Conservation (phyloP, 2,329 filamentous ascomycete species). For the Zelopaecilomyces penicillatus region DNA sequence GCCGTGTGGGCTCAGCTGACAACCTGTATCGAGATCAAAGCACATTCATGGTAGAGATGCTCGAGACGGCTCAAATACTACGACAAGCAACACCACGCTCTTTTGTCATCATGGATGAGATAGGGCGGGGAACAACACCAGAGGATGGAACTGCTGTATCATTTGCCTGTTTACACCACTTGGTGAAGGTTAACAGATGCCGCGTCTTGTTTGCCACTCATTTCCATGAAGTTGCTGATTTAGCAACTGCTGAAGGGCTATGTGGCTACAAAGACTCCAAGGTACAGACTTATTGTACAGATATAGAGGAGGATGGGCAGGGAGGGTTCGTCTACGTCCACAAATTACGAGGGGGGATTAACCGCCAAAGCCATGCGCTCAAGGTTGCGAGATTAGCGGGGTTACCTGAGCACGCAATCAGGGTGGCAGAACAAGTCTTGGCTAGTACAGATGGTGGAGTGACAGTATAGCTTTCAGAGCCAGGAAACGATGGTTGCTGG, state of each 20-base stretch:
- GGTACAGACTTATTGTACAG: constrained; percentile 78
- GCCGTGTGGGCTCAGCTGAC: constrained; percentile 86
- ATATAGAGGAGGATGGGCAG: constrained; percentile 65
- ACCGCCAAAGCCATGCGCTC: constrained; percentile 79
- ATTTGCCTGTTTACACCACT: constrained; percentile 78
- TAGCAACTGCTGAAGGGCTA: constrained; percentile 50
- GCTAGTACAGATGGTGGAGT: constrained; percentile 1
- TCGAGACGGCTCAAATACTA: constrained; percentile 87
- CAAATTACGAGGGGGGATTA: constrained; percentile 70
- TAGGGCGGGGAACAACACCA: constrained; percentile 87
- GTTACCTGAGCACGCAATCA: constrained; percentile 63
- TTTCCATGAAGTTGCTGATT: constrained; percentile 77
- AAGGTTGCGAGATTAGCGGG: constrained; percentile 90
- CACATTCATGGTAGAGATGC: constrained; percentile 99
- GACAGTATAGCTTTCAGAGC: too few relatives aligned
- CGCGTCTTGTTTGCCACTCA: constrained; percentile 90
- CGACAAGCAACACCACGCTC: constrained; percentile 73
- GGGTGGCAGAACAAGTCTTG: constrained; percentile 45
- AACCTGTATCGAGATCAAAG: constrained; percentile 92
- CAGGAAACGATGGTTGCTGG: too few relatives aligned
- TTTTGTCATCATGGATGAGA: constrained; percentile 98
- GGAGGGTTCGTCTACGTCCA: constrained; percentile 82
- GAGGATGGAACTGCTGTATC: constrained; percentile 86
- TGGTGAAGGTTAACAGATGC: constrained; percentile 68
- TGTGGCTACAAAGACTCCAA: constrained; percentile 24